Conservation (phyloP, 805 yeast species). For the Wickerhamiella azymoides region DNA sequence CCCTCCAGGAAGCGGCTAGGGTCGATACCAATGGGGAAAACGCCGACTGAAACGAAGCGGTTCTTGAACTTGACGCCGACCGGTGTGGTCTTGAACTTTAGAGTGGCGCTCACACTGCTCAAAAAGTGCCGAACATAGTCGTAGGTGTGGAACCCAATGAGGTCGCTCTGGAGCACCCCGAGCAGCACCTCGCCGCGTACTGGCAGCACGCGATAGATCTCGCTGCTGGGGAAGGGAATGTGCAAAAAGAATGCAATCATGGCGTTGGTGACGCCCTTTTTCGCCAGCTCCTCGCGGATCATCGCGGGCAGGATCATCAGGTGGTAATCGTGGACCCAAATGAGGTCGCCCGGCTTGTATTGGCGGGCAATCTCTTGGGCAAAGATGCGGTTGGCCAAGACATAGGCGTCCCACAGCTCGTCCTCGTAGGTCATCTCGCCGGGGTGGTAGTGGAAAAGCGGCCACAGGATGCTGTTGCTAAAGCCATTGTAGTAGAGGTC, state of each 20-base stretch:
- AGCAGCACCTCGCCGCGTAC: slow-evolving; percentile 82
- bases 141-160: slow-evolving; percentile 97
- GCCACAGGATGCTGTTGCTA: slow-evolving; percentile 92
- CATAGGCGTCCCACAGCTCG: slow-evolving; percentile 92
- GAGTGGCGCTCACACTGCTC: slow-evolving; percentile 72
- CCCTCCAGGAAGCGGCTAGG: slow-evolving; percentile 83
- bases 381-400: slow-evolving; percentile 78
- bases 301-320: slow-evolving; percentile 88
- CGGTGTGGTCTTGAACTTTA: slow-evolving; percentile 73
- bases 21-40: slow-evolving; percentile 98
- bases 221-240: slow-evolving; percentile 96
- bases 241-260: slow-evolving; percentile 88
- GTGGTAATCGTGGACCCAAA: slow-evolving; percentile 98
- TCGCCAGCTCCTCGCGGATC: slow-evolving; percentile 48
- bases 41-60: slow-evolving; percentile 73
- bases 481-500: slow-evolving; percentile 96
- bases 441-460: slow-evolving; percentile 95
- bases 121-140: slow-evolving; percentile 95
- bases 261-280: slow-evolving; percentile 29
- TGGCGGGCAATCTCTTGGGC: slow-evolving; percentile 58
- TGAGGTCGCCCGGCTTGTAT: slow-evolving; percentile 69
- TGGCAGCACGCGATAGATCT: slow-evolving; percentile 88
- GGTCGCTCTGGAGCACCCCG: slow-evolving; percentile 87
- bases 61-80: slow-evolving; percentile 75
- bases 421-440: slow-evolving; percentile 98